Percentiles rank a stretch among this genome's conserved stretches.
phyloP scores from a whole-genome alignment of 176 grass and related monocot species.

The Juncus effusus region DNA sequence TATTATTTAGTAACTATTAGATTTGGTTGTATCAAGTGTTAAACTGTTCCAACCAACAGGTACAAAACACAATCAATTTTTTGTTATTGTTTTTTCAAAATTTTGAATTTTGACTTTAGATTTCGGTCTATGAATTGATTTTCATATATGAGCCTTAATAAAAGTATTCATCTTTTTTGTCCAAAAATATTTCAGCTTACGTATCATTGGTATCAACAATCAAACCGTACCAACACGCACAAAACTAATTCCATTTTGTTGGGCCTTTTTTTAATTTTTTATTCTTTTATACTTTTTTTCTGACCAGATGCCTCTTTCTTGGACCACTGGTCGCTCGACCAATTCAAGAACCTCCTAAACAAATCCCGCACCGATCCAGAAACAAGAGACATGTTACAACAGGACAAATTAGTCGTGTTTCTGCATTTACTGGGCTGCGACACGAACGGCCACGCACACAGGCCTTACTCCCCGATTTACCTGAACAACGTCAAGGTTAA shows the following conservation, averaged over 20 bases:
- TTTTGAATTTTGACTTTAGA: no score
- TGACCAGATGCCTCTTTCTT: conserved; percentile 93
- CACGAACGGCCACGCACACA: conserved; percentile 91
- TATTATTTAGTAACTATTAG: no score
- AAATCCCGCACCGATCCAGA: conserved; percentile 59
- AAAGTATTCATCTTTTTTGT: no score
- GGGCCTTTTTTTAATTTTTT: background rate
- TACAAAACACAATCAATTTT: no score
- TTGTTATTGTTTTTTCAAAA: no score
- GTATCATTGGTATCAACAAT: no score
- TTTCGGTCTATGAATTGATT: no score
- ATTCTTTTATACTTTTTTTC: conserved; percentile 1
- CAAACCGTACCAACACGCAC: no score
- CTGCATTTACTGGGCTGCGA: conserved; percentile 91
- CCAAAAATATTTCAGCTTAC: no score
- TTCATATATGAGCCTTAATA: no score
- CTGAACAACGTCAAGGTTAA: conserved; percentile 64
- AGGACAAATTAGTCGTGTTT: conserved; percentile 91
- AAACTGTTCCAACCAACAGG: no score
- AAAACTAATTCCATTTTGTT: background rate
- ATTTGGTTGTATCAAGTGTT: no score
- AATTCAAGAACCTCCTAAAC: conserved; percentile 88
- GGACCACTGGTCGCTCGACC: conserved; percentile 97
- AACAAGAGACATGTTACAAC: conserved; percentile 60
- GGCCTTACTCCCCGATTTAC: conserved; percentile 89